phyloP scores from a whole-genome alignment of 139 green algal genomes.

The Micromonas commoda region DNA sequence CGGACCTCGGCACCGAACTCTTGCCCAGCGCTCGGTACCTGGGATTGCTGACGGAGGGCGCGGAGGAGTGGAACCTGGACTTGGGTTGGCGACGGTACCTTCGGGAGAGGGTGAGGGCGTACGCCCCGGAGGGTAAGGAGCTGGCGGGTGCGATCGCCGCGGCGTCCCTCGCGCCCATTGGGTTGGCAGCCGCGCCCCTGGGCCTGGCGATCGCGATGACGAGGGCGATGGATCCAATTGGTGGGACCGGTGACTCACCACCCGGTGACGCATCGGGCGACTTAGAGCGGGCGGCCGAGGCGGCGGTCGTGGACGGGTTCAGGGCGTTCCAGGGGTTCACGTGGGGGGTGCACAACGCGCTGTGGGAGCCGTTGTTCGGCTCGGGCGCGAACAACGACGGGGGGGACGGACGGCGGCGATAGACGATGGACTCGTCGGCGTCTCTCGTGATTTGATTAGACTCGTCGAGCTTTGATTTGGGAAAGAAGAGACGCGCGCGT shows the following conservation, averaged over 20 bases:
- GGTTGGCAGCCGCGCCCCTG: background rate
- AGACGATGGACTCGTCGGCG: background rate
- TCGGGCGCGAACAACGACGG: slow-evolving; percentile 1
- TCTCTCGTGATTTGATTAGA: too few relatives aligned
- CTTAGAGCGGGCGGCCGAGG: background rate
- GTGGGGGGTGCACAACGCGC: slow-evolving; percentile 6
- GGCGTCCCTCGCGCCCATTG: background rate
- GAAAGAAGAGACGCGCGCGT: too few relatives aligned
- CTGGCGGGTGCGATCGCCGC: background rate
- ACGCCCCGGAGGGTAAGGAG: background rate
- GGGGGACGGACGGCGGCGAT: background rate
- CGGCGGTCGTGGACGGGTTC: slow-evolving; percentile 2
- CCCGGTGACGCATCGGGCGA: background rate
- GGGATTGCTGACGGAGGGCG: slow-evolving; percentile 10
- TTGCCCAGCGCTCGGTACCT: background rate
- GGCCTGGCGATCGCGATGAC: background rate
- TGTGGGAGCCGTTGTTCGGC: background rate
- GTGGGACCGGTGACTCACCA: too few relatives aligned
- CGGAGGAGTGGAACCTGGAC: background rate
- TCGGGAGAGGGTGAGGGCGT: background rate
- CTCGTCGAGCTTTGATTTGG: too few relatives aligned
- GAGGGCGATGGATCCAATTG: background rate
- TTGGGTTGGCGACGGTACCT: background rate
- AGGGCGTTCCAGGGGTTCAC: background rate
- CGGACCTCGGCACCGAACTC: background rate